Evolutionary conservation across 1,139 yeast species (phyloP), one percentile per base, ranked within the genome.

Genomic region (Spathaspora sp.): DNA sequence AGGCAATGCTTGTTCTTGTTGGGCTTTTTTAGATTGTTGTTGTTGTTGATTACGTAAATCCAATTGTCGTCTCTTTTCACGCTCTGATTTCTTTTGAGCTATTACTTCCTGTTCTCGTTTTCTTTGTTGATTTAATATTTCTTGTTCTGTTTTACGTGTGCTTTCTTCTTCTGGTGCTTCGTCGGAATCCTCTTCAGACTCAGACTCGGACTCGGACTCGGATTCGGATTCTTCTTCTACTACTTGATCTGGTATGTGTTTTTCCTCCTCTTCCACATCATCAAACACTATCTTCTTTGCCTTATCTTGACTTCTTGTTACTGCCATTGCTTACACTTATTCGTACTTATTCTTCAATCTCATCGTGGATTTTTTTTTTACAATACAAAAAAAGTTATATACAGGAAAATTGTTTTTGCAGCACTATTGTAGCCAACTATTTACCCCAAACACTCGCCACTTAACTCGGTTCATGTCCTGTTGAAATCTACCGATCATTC

Each of bases 141-240:
- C 64, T 44, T 61, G 49, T 50, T 63, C 70, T 20, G 72, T 58
- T 33, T 56, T 52, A 8, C 60, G 50, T 1, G 67, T 66, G 6
- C 74, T 65, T 50, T 72, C 78, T 56, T 74, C 79, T 58, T 74
- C 79, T 24, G 80, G 80, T 0, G 79, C 80, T n/a, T 72, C 78
- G 53, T 67, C 70, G 15, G 58, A 53, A 11, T 59, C 64, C 2
- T 50, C 48, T 29, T 48, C 60, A 5, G 45, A 51, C 7, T 43
- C 52, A 17, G 51, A 53, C n/a, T 43, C 50, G 10, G 43, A 53
- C 38, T 47, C 53, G 16, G 45, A 53, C 34, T 53, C 48, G 42
- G 43, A 50, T 13, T 39, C 50, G 13, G 45, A 48, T 9, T 39
- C 36, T 23, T 41, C 48, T 8, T 31, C 47, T 18, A 38, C 51